Evolutionary conservation across 495 filamentous ascomycete species (phyloP).

Genomic region (Penicillium malachiteum): DNA sequence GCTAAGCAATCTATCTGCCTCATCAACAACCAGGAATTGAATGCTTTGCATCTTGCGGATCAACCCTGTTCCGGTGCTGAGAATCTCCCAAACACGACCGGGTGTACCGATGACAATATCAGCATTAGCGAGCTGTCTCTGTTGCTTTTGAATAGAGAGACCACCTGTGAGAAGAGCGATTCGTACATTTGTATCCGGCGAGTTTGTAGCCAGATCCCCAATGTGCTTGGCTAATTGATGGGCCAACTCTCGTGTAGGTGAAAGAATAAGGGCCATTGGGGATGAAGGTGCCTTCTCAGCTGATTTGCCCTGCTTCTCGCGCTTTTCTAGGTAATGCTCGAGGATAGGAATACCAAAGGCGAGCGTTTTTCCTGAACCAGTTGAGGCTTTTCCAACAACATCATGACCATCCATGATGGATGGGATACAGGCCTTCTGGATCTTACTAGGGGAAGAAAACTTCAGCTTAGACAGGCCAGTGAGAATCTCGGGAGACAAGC

Average conservation of each 20-base stretch:
- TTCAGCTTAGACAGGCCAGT: slow-evolving; percentile 73
- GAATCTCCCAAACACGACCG: slow-evolving; percentile 89
- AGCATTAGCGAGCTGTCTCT: slow-evolving; percentile 68
- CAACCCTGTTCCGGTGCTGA: slow-evolving; percentile 64
- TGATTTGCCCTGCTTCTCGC: slow-evolving; percentile 20
- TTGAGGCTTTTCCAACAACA: slow-evolving; percentile 92
- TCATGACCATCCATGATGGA: slow-evolving; percentile 82
- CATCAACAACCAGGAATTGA: slow-evolving; percentile 85
- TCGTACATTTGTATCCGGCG: slow-evolving; percentile 56
- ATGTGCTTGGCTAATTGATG: slow-evolving; percentile 87
- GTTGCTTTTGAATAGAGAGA: slow-evolving; percentile 88
- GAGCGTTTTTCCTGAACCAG: slow-evolving; percentile 94
- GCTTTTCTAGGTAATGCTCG: slow-evolving; percentile 44
- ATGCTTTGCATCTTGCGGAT: slow-evolving; percentile 65
- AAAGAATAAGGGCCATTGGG: slow-evolving; percentile 84
- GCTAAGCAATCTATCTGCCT: slow-evolving; percentile 89
- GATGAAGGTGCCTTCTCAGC: slow-evolving; percentile 25
- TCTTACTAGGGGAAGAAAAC: slow-evolving; percentile 75
- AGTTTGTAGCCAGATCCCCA: slow-evolving; percentile 60
- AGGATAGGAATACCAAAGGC: slow-evolving; percentile 73
- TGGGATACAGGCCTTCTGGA: slow-evolving; percentile 76
- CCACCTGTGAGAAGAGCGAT: slow-evolving; percentile 88
- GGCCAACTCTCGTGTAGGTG: slow-evolving; percentile 89
- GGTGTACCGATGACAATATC: slow-evolving; percentile 92
- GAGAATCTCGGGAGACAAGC: slow-evolving; percentile 66